These are phyloP conservation scores for Aspergillus pseudoterreus DNA, from an alignment of 2,329 filamentous ascomycete species.

Conservation along the genomic window DNA sequence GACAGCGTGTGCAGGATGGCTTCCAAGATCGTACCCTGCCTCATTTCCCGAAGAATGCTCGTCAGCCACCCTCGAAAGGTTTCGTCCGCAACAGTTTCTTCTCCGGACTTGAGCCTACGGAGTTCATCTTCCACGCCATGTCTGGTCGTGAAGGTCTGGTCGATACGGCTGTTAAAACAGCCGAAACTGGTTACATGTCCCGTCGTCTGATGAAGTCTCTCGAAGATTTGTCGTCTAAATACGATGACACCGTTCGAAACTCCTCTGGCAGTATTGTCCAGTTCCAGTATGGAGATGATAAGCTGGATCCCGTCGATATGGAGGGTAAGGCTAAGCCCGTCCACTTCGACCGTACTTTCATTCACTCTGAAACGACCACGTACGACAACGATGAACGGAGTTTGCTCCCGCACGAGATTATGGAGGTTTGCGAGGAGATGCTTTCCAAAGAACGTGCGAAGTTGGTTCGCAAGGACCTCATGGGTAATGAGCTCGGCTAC, in stretches of 20 bases:
- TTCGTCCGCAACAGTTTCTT: constrained; percentile 99
- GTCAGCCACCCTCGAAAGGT: constrained; percentile 89
- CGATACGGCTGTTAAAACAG: constrained; percentile 98
- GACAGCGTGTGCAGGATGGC: constrained; percentile 86
- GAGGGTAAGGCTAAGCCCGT: constrained; percentile 90
- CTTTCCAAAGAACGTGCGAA: constrained; percentile 66
- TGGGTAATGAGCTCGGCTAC: constrained; percentile 63
- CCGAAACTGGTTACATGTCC: constrained; percentile 99
- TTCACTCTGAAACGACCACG: constrained; percentile 70
- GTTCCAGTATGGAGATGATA: constrained; percentile 96
- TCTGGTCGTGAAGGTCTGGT: constrained; percentile 97
- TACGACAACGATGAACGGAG: constrained; percentile 74
- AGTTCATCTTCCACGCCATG: constrained; percentile 98
- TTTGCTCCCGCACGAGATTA: constrained; percentile 71
- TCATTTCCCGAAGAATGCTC: constrained; percentile 90
- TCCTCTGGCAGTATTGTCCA: constrained; percentile 87
- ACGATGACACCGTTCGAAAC: constrained; percentile 91
- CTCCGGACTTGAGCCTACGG: constrained; percentile 79
- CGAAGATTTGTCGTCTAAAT: constrained; percentile 88
- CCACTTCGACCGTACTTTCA: constrained; percentile 86
- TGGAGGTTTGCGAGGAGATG: constrained; percentile 62
- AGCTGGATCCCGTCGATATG: constrained; percentile 95
- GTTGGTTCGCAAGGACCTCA: constrained; percentile 59
- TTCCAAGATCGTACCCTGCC: constrained; percentile 94
- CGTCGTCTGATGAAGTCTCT: constrained; percentile 96